A percentile compares a stretch with the other conserved stretches of the same genome.
phyloP scores from a whole-genome alignment of 2,329 filamentous ascomycete species.

The Xylariaceae sp. region DNA sequence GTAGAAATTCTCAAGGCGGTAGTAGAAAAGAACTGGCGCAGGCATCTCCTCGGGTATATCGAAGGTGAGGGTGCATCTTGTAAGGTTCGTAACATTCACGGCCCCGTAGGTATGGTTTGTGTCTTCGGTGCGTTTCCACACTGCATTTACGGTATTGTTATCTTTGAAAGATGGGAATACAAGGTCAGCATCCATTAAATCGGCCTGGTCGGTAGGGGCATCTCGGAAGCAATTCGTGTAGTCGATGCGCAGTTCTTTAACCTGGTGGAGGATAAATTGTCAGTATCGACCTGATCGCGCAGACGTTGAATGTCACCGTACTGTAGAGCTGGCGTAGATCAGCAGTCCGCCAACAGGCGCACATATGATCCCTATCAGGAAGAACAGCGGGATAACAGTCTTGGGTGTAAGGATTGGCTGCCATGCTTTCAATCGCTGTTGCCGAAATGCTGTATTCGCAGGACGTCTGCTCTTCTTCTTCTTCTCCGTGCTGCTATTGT shows the following conservation, averaged over 20 bases:
- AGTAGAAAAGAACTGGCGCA: conserved; percentile 89
- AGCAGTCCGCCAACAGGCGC: conserved; percentile 88
- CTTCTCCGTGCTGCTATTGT: conserved; percentile 54
- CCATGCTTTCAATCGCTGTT: conserved; percentile 98
- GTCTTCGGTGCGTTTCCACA: conserved; percentile 41
- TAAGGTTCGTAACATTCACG: conserved; percentile 24
- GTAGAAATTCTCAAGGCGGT: conserved; percentile 96
- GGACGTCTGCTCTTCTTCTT: conserved; percentile 91
- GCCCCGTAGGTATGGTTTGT: conserved; percentile 41
- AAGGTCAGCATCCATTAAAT: conserved; percentile 56
- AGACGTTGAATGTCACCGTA: conserved; percentile 42
- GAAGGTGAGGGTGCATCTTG: conserved; percentile 75
- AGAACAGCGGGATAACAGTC: conserved; percentile 68
- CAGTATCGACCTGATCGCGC: conserved; percentile 10
- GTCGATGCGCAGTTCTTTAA: conserved; percentile 88
- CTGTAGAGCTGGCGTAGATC: conserved; percentile 81
- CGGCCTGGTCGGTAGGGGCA: conserved; percentile 47
- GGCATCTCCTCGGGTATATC: conserved; percentile 76
- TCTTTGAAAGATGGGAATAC: conserved; percentile 73
- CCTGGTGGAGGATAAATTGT: conserved; percentile 56
- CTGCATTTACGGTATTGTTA: conserved; percentile 41
- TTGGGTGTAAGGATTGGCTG: conserved; percentile 97
- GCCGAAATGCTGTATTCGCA: conserved; percentile 94
- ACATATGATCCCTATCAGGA: conserved; percentile 79
- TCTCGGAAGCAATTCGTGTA: conserved; percentile 76